These are phyloP conservation scores for Parmales sp. DNA, from an alignment of 108 stramenopile genomes.

Conservation along the genomic window DNA sequence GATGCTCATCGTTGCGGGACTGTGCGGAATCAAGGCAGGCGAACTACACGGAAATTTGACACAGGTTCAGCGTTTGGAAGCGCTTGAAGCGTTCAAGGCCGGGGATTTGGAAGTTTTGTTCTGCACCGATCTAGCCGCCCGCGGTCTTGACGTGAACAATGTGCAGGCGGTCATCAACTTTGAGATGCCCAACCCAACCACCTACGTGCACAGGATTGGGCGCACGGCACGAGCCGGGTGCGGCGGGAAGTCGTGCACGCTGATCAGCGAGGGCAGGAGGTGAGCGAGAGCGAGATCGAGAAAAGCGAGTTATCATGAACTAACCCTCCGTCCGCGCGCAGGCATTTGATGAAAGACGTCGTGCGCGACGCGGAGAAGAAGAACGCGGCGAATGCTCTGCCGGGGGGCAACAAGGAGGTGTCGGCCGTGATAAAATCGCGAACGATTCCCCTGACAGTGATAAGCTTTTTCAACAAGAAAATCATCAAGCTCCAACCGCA, in stretches of 20 bases:
- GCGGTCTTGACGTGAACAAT: constrained; percentile 82
- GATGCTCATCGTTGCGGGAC: constrained; percentile 61
- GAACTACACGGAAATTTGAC: constrained; percentile 94
- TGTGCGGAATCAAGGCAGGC: constrained; percentile 67
- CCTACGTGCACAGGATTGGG: constrained; percentile 94
- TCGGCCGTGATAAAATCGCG: constrained; percentile 61
- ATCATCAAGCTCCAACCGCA: constrained; percentile 63
- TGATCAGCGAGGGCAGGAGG: constrained; percentile 82
- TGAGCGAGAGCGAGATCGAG: no score
- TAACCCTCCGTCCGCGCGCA: no score
- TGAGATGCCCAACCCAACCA: constrained; percentile 89
- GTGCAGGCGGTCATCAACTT: constrained; percentile 91
- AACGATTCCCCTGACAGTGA: constrained; percentile 61
- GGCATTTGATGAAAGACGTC: constrained; percentile 77
- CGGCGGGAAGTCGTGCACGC: constrained; percentile 77
- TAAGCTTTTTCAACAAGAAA: constrained; percentile 70
- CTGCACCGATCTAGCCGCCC: constrained; percentile 92
- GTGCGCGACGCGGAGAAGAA: constrained; percentile 74
- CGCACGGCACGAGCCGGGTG: constrained; percentile 93
- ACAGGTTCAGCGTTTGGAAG: constrained; percentile 65
- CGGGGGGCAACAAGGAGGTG: neutral
- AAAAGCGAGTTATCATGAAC: no score
- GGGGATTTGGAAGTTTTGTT: constrained; percentile 84
- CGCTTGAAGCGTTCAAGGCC: constrained; percentile 75
- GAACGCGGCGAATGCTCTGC: neutral